Evolutionary conservation across 2,329 filamentous ascomycete genomes (phyloP).

Genomic region (Colletotrichum tropicicola): DNA sequence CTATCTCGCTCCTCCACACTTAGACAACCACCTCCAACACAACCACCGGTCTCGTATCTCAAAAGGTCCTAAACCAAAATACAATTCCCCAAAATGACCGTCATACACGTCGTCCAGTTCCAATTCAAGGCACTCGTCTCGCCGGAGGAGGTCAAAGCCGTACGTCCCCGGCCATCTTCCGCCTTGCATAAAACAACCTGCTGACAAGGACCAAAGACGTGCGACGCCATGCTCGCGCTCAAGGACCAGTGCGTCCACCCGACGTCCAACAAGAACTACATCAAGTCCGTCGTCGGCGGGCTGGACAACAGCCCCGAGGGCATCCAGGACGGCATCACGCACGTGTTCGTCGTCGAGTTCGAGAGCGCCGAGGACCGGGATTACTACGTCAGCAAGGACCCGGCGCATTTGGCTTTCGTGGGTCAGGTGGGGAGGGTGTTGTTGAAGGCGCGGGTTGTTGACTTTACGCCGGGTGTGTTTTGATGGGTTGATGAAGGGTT

Average conservation of each 20-base stretch:
- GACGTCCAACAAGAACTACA: conserved; percentile 65
- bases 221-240: conserved; percentile 53
- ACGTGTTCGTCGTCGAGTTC: conserved; percentile 77
- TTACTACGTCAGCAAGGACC: conserved; percentile 74
- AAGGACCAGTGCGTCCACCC: conserved; percentile 70
- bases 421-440: conserved; percentile 56
- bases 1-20: too few relatives aligned
- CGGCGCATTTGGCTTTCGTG: conserved; percentile 69
- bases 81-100: conserved; percentile 56
- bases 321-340: conserved; percentile 68
- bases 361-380: conserved; percentile 68
- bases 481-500: neutral
- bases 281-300: conserved; percentile 67
- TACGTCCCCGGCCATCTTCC: conserved; percentile 43
- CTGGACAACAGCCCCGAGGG: conserved; percentile 70
- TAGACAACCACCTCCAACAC: too few relatives aligned
- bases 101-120: conserved; percentile 76
- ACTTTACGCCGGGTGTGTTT: conserved; percentile 63
- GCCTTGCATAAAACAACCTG: too few relatives aligned
- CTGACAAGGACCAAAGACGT: conserved; percentile 36
- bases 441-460: conserved; percentile 65
- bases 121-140: conserved; percentile 65
- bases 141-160: conserved; percentile 62
- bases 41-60: too few relatives aligned
- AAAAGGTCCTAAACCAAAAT: too few relatives aligned